Evolutionary conservation across 108 stramenopile genomes (phyloP), one percentile per base, ranked within the genome.

Genomic region (Nitzschia sp.): DNA sequence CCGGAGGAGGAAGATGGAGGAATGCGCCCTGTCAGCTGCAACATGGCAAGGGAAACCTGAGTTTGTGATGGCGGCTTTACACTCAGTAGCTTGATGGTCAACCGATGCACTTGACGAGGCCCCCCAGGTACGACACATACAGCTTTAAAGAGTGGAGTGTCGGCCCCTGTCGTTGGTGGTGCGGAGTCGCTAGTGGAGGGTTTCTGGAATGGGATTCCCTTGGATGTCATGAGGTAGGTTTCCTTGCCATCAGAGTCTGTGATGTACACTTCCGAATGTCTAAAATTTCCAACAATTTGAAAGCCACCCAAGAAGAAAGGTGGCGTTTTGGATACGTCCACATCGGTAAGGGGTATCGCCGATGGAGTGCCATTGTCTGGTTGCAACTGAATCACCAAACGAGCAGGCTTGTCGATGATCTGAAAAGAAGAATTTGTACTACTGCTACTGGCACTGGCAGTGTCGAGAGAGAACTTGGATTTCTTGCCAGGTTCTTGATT

Each of bases 101-200:
- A 43, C 39, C 53, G 50, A 11, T 26, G 34, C n/a, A 74, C 53
- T 15, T 26, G 51, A 24, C 73, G 69, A 38, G 79, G 73, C 15
- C 79, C 79, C 7, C 79, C 79, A 0, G 79, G 79, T 9, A 80
- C 56, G 20, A 80, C 79, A 20, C 73, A 80, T 8, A 80, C 55
- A 22, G 70, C 63, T 54, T 74, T 70, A 59, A 56, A 61, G 59
- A 59, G 1, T 34, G 29, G 29, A 34, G 5, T 3, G 1, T 34
- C 29, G 5, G 29, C 51, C 14, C 53, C 65, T 7, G 37, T 8
- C 5, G 24, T 48, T 24, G 42, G 21, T 11, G 29, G 10, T 20
- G 29, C 41, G n/a, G 37, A 9, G 7, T 66, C 52, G n/a, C 55
- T 64, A 39, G 24, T 55, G 11, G 38, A 21, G 0, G 38, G 51